These are phyloP conservation scores for Stereocaulon alpinum DNA, from an alignment of 495 filamentous ascomycete species.

Conservation along the genomic window DNA sequence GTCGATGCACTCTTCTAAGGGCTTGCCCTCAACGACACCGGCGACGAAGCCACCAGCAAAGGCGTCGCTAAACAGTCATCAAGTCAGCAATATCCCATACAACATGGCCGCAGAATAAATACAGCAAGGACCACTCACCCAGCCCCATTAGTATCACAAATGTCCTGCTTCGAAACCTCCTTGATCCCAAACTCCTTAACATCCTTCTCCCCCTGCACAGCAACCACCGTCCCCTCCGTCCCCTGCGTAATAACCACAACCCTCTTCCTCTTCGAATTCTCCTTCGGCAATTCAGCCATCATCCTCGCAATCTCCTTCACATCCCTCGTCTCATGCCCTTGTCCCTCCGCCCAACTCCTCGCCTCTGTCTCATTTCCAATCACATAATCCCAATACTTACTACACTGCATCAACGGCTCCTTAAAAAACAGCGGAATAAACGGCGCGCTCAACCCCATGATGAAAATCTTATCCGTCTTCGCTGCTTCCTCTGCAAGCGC, in stretches of 20 bases:
- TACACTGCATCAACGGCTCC: slow-evolving; percentile 73
- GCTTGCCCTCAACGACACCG: slow-evolving; percentile 74
- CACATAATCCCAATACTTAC: slow-evolving; percentile 90
- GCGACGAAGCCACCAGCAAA: slow-evolving; percentile 92
- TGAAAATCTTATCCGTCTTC: slow-evolving; percentile 77
- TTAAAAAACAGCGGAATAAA: slow-evolving; percentile 98
- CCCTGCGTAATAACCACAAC: slow-evolving; percentile 91
- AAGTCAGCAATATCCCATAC: background rate
- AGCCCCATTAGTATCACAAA: slow-evolving; percentile 92
- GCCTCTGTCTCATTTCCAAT: slow-evolving; percentile 97
- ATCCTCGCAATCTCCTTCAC: slow-evolving; percentile 79
- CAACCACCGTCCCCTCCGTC: slow-evolving; percentile 77
- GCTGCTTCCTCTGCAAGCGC: slow-evolving; percentile 85
- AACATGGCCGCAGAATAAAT: background rate
- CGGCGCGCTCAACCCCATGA: slow-evolving; percentile 82
- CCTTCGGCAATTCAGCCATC: slow-evolving; percentile 81
- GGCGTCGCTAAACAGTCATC: slow-evolving; percentile 53
- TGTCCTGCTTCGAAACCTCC: slow-evolving; percentile 58
- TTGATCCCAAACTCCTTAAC: slow-evolving; percentile 73
- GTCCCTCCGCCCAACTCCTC: slow-evolving; percentile 68
- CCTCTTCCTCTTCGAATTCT: slow-evolving; percentile 66
- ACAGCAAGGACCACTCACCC: slow-evolving; percentile 42
- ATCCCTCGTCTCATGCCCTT: slow-evolving; percentile 60
- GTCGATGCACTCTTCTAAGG: slow-evolving; percentile 64
- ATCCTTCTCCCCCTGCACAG: slow-evolving; percentile 53